These are phyloP conservation scores for Corymbia maculata DNA, from an alignment of 345 rosid genomes.

Conservation along the genomic window DNA sequence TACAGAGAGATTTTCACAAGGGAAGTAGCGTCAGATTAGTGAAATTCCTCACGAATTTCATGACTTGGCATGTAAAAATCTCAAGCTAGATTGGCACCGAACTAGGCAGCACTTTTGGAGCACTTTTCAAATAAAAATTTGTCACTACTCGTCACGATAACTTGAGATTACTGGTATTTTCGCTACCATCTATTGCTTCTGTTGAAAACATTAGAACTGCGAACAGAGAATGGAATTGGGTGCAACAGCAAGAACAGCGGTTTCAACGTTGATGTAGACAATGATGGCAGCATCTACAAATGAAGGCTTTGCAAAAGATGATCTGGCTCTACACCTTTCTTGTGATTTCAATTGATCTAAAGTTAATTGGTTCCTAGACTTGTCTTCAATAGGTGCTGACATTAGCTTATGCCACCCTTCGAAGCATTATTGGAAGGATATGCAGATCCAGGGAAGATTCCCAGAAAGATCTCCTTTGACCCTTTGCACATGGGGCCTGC, in stretches of 20 bases:
- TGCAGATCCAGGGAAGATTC: not conserved
- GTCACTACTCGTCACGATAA: not conserved
- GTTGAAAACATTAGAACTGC: too few relatives aligned
- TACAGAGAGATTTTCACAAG: too few relatives aligned
- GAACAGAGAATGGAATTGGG: not conserved
- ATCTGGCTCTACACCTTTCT: not conserved
- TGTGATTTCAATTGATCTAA: not conserved
- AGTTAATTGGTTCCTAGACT: too few relatives aligned
- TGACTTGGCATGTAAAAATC: too few relatives aligned
- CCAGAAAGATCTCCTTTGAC: not conserved
- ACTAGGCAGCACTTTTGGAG: too few relatives aligned
- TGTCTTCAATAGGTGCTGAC: not conserved
- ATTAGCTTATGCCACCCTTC: accelerated
- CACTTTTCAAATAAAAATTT: too few relatives aligned
- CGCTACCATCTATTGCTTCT: not conserved
- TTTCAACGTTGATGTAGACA: not conserved
- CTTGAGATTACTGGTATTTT: not conserved
- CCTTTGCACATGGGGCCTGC: too few relatives aligned
- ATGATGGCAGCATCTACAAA: not conserved
- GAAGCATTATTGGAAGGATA: not conserved
- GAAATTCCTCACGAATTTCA: too few relatives aligned
- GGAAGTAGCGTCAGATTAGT: not conserved
- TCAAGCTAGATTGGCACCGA: too few relatives aligned
- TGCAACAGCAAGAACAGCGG: accelerated
- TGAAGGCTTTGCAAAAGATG: not conserved